phyloP scores from a whole-genome alignment of 768 basidiomycete species.

The Sutorius australiensis region DNA sequence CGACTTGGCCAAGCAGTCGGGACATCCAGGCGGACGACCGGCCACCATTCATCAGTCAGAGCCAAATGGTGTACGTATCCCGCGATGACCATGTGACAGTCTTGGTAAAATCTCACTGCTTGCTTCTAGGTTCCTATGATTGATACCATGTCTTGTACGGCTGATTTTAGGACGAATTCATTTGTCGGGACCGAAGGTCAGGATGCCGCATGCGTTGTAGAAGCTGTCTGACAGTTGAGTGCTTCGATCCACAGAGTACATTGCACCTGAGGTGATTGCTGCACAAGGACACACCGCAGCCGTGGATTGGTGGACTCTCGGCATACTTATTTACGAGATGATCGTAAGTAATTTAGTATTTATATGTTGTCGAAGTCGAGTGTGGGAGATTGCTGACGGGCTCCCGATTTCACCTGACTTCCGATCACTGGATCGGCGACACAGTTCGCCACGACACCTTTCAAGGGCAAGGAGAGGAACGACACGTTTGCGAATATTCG shows the following conservation, averaged over 20 bases:
- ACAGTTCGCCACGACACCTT: constrained; percentile 97
- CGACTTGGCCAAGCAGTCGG: constrained; percentile 95
- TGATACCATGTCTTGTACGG: constrained; percentile 96
- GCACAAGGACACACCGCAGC: constrained; percentile 96
- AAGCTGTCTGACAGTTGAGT: constrained; percentile 17
- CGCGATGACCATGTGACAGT: neutral
- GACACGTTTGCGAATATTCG: constrained; percentile 97
- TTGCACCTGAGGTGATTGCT: constrained; percentile 97
- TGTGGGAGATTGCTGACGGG: constrained; percentile 33
- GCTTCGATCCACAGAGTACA: constrained; percentile 70
- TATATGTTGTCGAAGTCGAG: constrained; percentile 10
- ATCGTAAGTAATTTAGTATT: constrained; percentile 63
- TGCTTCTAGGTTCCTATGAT: constrained; percentile 75
- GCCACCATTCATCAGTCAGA: constrained; percentile 83
- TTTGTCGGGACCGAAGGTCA: constrained; percentile 98
- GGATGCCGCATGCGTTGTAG: constrained; percentile 20
- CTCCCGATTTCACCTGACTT: constrained; percentile 29
- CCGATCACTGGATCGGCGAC: constrained; percentile 16
- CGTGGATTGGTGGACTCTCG: constrained; percentile 99
- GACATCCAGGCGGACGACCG: constrained; percentile 79
- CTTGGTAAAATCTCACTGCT: constrained; percentile 5
- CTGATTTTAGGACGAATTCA: constrained; percentile 96
- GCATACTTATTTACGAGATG: constrained; percentile 99
- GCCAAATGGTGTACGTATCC: constrained; percentile 73
- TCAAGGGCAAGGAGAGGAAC: constrained; percentile 93